Evolutionary conservation across 2,329 filamentous ascomycete genomes (phyloP), one percentile per base, ranked within the genome.

Genomic region (Colletotrichum noveboracense): DNA sequence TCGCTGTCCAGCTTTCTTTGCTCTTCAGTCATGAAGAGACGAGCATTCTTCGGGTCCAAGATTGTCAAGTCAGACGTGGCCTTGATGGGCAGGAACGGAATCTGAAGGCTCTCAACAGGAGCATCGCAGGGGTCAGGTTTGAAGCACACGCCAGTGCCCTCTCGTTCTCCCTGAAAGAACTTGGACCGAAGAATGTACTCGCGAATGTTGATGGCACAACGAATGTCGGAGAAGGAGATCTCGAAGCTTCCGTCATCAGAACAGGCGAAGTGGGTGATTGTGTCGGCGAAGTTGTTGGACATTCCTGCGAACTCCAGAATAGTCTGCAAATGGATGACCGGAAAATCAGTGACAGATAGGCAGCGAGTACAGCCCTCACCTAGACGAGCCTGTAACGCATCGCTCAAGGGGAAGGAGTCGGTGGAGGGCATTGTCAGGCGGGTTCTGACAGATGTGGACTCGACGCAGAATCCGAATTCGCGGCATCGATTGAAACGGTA

Each of bases 371-470:
- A 58, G 4, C 74, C 70, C 34, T 55, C 43, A 26, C 21, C n/a
- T 18, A 76, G 52, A 26, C 21, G 48, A 36, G 18, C 18, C 38
- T 65, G 32, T 5, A 38, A 10, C 0, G 10, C 18, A 28, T 74
- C 26, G 28, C 34, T 73, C 16, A 76, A 3, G 9, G 74, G 74
- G 24, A 69, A 76, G 9, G 74, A 76, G 21, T 76, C 70, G 21
- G 74, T 74, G 14, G 26, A 14, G 7, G 74, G 70, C 13, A 76
- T 18, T 0, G n/a, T 56, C 18, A 52, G 56, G n/a, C 24, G 58
- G 7, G 71, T n/a, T 52, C 30, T 67, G 18, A 21, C n/a, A 7
- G 30, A 56, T 6, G 7, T 16, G 6, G 61, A 70, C 48, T 60
- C 10, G 13, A 32, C 36, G 43, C 64, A 30, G 30, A 76, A 76